Percentiles rank a stretch among this genome's conserved stretches.
Conservation (phyloP, 2,329 filamentous ascomycete species). For the Colletotrichum sojae region DNA sequence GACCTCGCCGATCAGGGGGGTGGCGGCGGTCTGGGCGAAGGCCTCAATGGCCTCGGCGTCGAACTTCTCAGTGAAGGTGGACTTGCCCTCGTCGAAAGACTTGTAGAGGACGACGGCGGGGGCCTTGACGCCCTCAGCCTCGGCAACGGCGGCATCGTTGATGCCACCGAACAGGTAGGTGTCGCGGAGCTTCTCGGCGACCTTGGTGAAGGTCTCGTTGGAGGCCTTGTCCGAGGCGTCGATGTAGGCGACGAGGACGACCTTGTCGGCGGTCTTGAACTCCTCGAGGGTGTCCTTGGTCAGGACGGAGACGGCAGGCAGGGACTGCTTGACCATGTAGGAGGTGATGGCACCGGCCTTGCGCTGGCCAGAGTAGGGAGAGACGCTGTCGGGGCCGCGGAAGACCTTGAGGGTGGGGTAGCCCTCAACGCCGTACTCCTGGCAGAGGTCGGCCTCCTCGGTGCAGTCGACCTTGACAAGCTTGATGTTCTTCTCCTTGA, state of each 20-base stretch:
- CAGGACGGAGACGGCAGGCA: conserved; percentile 90
- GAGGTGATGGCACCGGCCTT: conserved; percentile 84
- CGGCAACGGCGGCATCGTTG: conserved; percentile 85
- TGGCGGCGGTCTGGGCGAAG: conserved; percentile 88
- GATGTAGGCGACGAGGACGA: conserved; percentile 93
- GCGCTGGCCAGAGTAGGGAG: conserved; percentile 89
- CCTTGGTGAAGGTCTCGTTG: conserved; percentile 84
- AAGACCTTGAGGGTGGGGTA: conserved; percentile 99
- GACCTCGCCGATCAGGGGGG: conserved; percentile 93
- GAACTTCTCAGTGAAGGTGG: conserved; percentile 85
- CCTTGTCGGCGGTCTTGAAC: conserved; percentile 98
- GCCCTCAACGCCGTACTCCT: conserved; percentile 91
- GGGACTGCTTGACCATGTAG: conserved; percentile 98
- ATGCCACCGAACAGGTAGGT: conserved; percentile 92
- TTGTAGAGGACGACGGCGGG: conserved; percentile 96
- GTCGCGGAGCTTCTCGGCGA: conserved; percentile 85
- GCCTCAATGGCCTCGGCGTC: conserved; percentile 83
- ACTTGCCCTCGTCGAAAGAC: conserved; percentile 97
- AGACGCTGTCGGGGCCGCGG: conserved; percentile 86
- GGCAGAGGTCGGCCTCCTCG: conserved; percentile 92
- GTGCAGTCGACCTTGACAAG: conserved; percentile 96
- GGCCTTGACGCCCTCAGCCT: conserved; percentile 90
- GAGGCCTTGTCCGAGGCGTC: conserved; percentile 84
- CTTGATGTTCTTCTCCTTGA: conserved; percentile 90
- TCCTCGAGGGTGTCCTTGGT: conserved; percentile 88